Evolutionary conservation across 371 early-diverging fungal genomes (phyloP).

Genomic region (Rhizopus delemar): DNA sequence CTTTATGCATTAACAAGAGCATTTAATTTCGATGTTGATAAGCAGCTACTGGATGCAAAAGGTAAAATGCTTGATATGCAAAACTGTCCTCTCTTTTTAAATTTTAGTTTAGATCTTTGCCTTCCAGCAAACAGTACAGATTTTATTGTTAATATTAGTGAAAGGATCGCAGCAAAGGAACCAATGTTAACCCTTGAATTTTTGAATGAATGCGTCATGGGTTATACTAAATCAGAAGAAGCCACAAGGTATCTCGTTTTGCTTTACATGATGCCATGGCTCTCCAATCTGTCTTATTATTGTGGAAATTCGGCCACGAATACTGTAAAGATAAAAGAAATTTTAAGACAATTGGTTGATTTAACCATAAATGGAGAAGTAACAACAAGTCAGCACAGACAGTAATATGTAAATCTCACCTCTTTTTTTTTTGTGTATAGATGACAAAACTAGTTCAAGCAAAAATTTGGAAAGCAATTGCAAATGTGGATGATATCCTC

Average conservation of each 20-base stretch:
- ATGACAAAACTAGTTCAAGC: conserved; percentile 79
- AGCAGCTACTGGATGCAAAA: conserved; percentile 74
- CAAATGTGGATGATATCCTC: conserved; percentile 72
- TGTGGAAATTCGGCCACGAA: conserved; percentile 42
- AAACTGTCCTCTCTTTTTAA: no score
- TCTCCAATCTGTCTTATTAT: conserved; percentile 70
- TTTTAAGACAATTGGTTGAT: conserved; percentile 73
- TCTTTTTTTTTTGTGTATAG: conserved; percentile 10
- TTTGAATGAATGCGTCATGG: conserved; percentile 78
- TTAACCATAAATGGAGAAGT: conserved; percentile 79
- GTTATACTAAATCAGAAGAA: conserved; percentile 72
- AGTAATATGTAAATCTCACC: no score
- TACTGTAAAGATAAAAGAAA: conserved; percentile 63
- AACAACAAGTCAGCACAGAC: background rate
- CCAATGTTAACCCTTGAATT: conserved; percentile 84
- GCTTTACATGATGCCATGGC: conserved; percentile 88
- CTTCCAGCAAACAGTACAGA: conserved; percentile 83
- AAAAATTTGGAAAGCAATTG: conserved; percentile 80
- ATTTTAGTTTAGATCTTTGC: conserved; percentile 60
- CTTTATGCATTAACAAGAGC: conserved; percentile 72
- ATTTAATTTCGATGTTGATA: conserved; percentile 79
- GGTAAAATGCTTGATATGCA: conserved; percentile 28
- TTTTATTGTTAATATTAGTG: conserved; percentile 78
- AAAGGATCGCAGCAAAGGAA: conserved; percentile 72
- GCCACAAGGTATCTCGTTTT: conserved; percentile 73